Percentiles rank a stretch among this genome's conserved stretches.
phyloP scores from a whole-genome alignment of 805 yeast genomes.

The Isabelozyma pseudorhagii region DNA sequence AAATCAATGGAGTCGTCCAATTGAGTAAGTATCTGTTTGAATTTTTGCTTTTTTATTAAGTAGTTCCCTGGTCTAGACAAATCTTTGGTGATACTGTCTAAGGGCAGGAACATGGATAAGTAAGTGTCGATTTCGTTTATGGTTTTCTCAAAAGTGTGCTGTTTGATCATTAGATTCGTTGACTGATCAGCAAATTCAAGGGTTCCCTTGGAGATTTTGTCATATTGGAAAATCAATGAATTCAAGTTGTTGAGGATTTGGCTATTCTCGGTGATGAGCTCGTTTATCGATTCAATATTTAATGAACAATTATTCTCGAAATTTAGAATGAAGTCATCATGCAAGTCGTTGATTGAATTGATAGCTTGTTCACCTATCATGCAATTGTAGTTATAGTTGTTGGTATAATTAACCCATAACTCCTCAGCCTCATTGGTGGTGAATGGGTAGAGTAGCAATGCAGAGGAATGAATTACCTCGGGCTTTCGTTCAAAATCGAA shows the following conservation, averaged over 20 bases:
- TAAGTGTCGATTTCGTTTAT: slow-evolving; percentile 44
- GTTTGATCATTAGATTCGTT: slow-evolving; percentile 45
- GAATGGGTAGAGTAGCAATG: slow-evolving; percentile 10
- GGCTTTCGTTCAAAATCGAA: neutral
- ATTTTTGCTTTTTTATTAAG: slow-evolving; percentile 58
- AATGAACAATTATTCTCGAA: slow-evolving; percentile 32
- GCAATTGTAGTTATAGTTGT: slow-evolving; percentile 40
- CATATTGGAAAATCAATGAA: slow-evolving; percentile 49
- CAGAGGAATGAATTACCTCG: neutral
- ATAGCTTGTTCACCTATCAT: slow-evolving; percentile 41
- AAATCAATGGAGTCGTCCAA: slow-evolving; percentile 69
- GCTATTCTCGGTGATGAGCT: slow-evolving; percentile 45
- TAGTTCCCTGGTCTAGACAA: slow-evolving; percentile 67
- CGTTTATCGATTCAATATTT: slow-evolving; percentile 18
- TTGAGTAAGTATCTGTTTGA: slow-evolving; percentile 45
- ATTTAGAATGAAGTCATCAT: slow-evolving; percentile 27
- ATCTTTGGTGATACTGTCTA: slow-evolving; percentile 66
- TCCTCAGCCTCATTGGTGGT: slow-evolving; percentile 5
- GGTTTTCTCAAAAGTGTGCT: slow-evolving; percentile 39
- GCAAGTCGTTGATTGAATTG: slow-evolving; percentile 32
- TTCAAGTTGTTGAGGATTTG: slow-evolving; percentile 44
- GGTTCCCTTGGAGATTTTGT: slow-evolving; percentile 60
- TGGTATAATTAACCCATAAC: slow-evolving; percentile 32
- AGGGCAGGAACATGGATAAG: slow-evolving; percentile 60
- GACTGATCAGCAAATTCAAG: slow-evolving; percentile 60